phyloP scores from a whole-genome alignment of 176 grass and related monocot genomes.

The Chrysopogon serrulatus region DNA sequence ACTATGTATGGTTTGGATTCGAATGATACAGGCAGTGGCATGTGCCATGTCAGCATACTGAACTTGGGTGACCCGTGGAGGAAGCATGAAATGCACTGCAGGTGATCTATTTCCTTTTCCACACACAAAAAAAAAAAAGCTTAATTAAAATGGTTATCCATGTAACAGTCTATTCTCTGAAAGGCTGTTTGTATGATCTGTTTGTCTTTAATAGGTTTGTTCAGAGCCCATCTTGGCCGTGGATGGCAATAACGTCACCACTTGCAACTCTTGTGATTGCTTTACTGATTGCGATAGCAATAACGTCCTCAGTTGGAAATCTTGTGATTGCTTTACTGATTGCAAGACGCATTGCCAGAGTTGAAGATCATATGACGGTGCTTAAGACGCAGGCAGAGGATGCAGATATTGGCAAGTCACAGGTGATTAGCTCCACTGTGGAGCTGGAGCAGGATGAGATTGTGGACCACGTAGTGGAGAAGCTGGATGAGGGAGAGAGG shows the following conservation, averaged over 20 bases:
- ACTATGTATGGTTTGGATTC: slow-evolving; percentile 76
- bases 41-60: slow-evolving; percentile 54
- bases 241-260: slow-evolving; percentile 69
- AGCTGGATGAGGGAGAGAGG: background rate
- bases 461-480: background rate
- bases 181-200: background rate
- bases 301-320: slow-evolving; percentile 62
- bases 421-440: slow-evolving; percentile 22
- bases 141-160: background rate
- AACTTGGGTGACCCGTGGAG: slow-evolving; percentile 82
- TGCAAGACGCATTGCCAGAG: slow-evolving; percentile 61
- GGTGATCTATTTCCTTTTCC: slow-evolving; percentile 36
- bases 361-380: slow-evolving; percentile 82
- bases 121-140: too few species aligned
- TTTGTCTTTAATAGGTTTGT: slow-evolving; percentile 53
- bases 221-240: slow-evolving; percentile 55
- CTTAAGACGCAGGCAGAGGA: slow-evolving; percentile 65
- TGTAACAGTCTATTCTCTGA: background rate
- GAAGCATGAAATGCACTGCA: slow-evolving; percentile 96
- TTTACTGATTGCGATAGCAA: slow-evolving; percentile 48
- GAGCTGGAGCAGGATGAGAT: background rate
- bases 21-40: slow-evolving; percentile 32
- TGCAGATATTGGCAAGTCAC: slow-evolving; percentile 38
- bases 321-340: slow-evolving; percentile 67
- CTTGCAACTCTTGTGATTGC: slow-evolving; percentile 61